Percentiles rank a stretch among this genome's conserved stretches.
These are phyloP conservation scores for Alnus glutinosa DNA, from an alignment of 306 rosid species.

Conservation along the genomic window DNA sequence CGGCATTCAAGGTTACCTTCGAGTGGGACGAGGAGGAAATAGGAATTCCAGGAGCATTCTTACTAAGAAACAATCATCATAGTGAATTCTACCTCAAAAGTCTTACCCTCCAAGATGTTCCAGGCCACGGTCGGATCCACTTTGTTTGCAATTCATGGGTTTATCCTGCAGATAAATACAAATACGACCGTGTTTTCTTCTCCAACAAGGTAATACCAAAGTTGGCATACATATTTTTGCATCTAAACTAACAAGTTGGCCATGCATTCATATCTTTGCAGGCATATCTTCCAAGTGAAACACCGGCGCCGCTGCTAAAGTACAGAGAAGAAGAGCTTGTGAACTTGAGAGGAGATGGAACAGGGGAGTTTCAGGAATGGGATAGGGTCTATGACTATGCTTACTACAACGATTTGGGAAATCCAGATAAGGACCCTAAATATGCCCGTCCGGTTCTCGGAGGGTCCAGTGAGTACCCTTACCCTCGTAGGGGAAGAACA, in stretches of 20 bases:
- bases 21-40: slow-evolving; percentile 55
- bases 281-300: slow-evolving; percentile 69
- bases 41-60: slow-evolving; percentile 73
- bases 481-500: slow-evolving; percentile 85
- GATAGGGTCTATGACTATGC: slow-evolving; percentile 86
- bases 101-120: slow-evolving; percentile 67
- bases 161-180: slow-evolving; percentile 59
- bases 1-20: slow-evolving; percentile 53
- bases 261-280: slow-evolving; percentile 21
- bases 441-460: slow-evolving; percentile 75
- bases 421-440: slow-evolving; percentile 49
- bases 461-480: slow-evolving; percentile 70
- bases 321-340: slow-evolving; percentile 68
- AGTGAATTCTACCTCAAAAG: slow-evolving; percentile 65
- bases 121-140: slow-evolving; percentile 60
- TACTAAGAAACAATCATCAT: slow-evolving; percentile 62
- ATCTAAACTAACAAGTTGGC: not conserved
- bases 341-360: slow-evolving; percentile 69
- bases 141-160: slow-evolving; percentile 88
- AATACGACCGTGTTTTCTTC: slow-evolving; percentile 72
- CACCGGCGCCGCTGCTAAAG: slow-evolving; percentile 60
- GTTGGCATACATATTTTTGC: too few relatives aligned
- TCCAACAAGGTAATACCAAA: slow-evolving; percentile 55
- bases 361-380: slow-evolving; percentile 57
- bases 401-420: slow-evolving; percentile 63